Percentiles rank a stretch among this genome's conserved stretches.
Conservation (phyloP, 2,329 filamentous ascomycete species). For the Paecilomyces sp. region DNA sequence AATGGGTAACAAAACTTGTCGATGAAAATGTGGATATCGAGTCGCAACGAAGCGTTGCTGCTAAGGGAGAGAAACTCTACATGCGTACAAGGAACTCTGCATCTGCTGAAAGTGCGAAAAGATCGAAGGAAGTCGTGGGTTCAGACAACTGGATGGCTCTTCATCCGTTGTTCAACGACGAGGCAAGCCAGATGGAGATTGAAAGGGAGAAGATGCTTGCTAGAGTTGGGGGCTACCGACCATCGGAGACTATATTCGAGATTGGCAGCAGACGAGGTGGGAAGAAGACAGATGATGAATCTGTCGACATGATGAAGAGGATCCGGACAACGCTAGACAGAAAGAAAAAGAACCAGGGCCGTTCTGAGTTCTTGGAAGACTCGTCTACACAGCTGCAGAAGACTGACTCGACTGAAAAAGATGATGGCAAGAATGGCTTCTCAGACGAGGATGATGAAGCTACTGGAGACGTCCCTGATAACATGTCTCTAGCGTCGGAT, state of each 20-base stretch:
- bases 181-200: constrained; percentile 55
- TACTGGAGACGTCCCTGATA: constrained; percentile 28
- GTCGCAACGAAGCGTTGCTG: constrained; percentile 63
- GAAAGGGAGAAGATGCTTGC: constrained; percentile 81
- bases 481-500: constrained; percentile 55
- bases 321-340: constrained; percentile 38
- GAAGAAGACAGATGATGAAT: constrained; percentile 61
- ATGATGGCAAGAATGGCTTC: constrained; percentile 32
- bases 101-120: constrained; percentile 81
- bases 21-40: constrained; percentile 67
- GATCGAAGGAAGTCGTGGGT: constrained; percentile 69
- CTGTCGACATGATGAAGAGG: constrained; percentile 46
- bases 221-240: constrained; percentile 79
- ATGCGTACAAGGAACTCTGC: constrained; percentile 83
- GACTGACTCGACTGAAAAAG: constrained; percentile 12
- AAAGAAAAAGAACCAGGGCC: constrained; percentile 28
- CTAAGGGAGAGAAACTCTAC: constrained; percentile 90
- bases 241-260: constrained; percentile 94
- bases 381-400: constrained; percentile 11
- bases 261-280: constrained; percentile 71
- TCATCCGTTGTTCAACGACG: constrained; percentile 72
- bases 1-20: constrained; percentile 76
- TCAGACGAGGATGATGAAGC: constrained; percentile 36
- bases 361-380: constrained; percentile 16
- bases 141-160: constrained; percentile 65